Evolutionary conservation across 2,329 filamentous ascomycete genomes (phyloP), one percentile per base, ranked within the genome.

Genomic region (Thielaviopsis punctulata): DNA sequence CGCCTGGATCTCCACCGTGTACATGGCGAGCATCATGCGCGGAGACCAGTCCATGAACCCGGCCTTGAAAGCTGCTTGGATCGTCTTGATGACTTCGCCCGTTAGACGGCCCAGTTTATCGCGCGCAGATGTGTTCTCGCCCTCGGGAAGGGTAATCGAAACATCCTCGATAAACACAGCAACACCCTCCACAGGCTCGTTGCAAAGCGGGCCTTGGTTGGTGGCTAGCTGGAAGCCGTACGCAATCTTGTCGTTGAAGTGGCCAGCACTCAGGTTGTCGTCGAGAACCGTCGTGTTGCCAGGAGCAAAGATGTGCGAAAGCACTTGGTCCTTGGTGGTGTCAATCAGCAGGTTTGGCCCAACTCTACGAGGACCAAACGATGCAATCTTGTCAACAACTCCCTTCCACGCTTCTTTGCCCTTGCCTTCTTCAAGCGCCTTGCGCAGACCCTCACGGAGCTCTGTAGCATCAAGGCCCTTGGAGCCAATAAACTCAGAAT

Each of bases 21-120:
- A 98, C 87, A 96, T 96, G 49, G 92, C 92, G 45, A 98, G 79
- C 69, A 96, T 79, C 59, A 98, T 77, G n/a, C 92, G 81, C 0
- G 92, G 86, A 39, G 84, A 90, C 92, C 92, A 98, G 71, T 96
- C 92, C 18, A 95, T 72, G 71, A 96, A 95, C 21, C 82, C 90
- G 57, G 82, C 73, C 49, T 82, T 78, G 56, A 98, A 87, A n/a
- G 82, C 77, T 45, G 86, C 80, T 59, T 90, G 86, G 18, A 90
- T 81, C 0, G 85, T 83, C 65, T 88, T 88, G 69, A 98, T 95
- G 45, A 94, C 79, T 68, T 96, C 92, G 57, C 92, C 88, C 0
- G 89, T 96, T 0, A 96, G 71, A 2, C 89, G 83, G 60, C 85
- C 84, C 15, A 88, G 71, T 19, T 52, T 52, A 36, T 56, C 56